Percentiles rank a stretch among this genome's conserved stretches.
Evolutionary conservation across 306 rosid species (phyloP).

Genomic region (Cucurbita argyrosperma): DNA sequence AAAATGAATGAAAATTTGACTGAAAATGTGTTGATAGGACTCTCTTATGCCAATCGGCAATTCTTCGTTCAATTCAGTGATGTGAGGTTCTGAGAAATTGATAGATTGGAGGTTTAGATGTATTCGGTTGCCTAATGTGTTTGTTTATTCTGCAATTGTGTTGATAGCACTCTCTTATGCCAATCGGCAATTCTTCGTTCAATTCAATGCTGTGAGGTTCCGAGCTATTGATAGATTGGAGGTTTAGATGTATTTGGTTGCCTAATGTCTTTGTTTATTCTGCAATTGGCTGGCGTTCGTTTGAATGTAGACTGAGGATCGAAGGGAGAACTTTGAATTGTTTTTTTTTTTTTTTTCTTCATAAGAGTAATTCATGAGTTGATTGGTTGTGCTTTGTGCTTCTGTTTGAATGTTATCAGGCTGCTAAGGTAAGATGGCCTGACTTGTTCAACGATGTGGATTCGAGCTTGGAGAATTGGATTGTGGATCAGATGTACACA

Average conservation of each 20-base stretch:
- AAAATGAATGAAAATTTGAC: neutral
- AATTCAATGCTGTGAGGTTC: neutral
- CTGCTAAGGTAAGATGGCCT: slow-evolving; percentile 81
- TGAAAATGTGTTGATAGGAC: neutral
- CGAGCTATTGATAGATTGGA: neutral
- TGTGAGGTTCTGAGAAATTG: neutral
- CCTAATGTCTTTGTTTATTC: neutral
- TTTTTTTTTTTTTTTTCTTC: neutral
- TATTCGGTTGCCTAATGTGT: no score
- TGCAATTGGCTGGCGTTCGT: neutral
- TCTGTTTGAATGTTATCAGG: slow-evolving; percentile 33
- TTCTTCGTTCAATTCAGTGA: neutral
- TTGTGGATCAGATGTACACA: slow-evolving; percentile 59
- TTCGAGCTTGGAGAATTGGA: slow-evolving; percentile 49
- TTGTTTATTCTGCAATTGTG: no score
- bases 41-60: neutral
- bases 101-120: no score
- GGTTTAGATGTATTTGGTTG: neutral
- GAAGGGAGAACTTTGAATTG: no score
- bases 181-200: neutral
- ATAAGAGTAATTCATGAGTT: neutral
- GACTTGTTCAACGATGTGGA: slow-evolving; percentile 49
- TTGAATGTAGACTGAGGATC: neutral
- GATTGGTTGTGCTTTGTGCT: neutral
- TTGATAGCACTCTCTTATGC: neutral